Evolutionary conservation across 768 basidiomycete genomes (phyloP).

Genomic region (Boletellus emodensis): DNA sequence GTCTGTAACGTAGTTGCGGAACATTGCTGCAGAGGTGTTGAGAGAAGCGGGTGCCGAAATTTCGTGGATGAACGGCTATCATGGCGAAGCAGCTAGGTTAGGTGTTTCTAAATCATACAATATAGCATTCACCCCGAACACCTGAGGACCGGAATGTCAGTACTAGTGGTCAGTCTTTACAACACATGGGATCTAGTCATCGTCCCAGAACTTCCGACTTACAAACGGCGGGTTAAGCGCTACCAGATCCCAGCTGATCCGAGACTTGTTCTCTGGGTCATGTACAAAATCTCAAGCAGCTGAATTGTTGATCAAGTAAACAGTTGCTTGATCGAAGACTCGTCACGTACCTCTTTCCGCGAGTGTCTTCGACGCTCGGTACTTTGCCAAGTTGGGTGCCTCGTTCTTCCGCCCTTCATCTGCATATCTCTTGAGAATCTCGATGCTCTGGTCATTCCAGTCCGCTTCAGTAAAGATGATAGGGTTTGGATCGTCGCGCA

Average conservation of each 20-base stretch:
- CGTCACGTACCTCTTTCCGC: constrained; percentile 50
- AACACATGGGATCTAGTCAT: not conserved
- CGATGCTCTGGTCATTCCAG: constrained; percentile 52
- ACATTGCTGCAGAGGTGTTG: constrained; percentile 36
- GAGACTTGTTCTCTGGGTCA: constrained; percentile 25
- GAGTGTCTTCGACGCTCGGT: constrained; percentile 59
- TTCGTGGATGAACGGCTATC: constrained; percentile 44
- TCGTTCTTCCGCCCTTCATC: constrained; percentile 43
- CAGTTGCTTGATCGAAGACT: not conserved
- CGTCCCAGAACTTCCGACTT: constrained; percentile 2
- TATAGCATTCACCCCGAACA: constrained; percentile 26
- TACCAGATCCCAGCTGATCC: constrained; percentile 37
- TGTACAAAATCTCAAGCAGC: constrained; percentile 49
- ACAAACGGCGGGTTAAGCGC: constrained; percentile 39
- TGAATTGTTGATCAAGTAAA: constrained; percentile 5
- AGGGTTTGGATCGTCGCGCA: constrained; percentile 24
- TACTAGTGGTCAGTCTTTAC: not conserved
- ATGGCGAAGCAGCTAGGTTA: not conserved
- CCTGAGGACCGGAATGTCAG: constrained; percentile 25
- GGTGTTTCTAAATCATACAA: not conserved
- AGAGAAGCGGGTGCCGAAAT: constrained; percentile 33
- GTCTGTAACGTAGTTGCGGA: constrained; percentile 34
- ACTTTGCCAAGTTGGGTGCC: constrained; percentile 38
- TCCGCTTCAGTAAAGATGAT: constrained; percentile 44
- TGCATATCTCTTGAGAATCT: constrained; percentile 41